These are phyloP conservation scores for Pichia ethanolica DNA, from an alignment of 805 yeast genomes.

Conservation along the genomic window DNA sequence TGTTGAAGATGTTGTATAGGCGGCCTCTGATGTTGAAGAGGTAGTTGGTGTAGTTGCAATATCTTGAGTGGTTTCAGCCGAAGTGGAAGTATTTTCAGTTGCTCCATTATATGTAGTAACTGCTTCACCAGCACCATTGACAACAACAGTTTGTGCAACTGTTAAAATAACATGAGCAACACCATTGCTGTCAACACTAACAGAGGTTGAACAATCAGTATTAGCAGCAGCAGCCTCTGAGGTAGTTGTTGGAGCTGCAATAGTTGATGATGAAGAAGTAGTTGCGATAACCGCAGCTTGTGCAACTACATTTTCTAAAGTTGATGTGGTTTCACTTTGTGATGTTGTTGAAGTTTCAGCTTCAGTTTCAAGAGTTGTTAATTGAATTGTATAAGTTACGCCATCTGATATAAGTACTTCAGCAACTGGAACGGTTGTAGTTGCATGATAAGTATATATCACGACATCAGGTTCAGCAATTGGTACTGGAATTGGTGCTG, in stretches of 20 bases:
- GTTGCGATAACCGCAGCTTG: no score
- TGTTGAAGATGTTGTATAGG: no score
- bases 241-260: background rate
- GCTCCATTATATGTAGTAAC: slow-evolving; percentile 9
- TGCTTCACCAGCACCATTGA: slow-evolving; percentile 8
- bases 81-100: background rate
- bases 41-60: background rate
- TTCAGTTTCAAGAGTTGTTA: background rate
- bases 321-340: background rate
- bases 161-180: slow-evolving; percentile 10
- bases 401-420: background rate
- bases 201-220: background rate
- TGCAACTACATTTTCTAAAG: background rate
- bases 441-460: slow-evolving; percentile 18
- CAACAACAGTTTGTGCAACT: slow-evolving; percentile 1
- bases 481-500: slow-evolving; percentile 17
- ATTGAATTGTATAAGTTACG: background rate
- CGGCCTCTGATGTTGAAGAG: background rate
- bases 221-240: background rate
- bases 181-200: slow-evolving; percentile 8
- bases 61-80: background rate
- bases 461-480: slow-evolving; percentile 18
- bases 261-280: no score
- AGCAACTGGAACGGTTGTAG: background rate
- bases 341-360: slow-evolving; percentile 2